These are phyloP conservation scores for Capsella bursapastoris DNA, from an alignment of 345 rosid genomes.

Conservation along the genomic window DNA sequence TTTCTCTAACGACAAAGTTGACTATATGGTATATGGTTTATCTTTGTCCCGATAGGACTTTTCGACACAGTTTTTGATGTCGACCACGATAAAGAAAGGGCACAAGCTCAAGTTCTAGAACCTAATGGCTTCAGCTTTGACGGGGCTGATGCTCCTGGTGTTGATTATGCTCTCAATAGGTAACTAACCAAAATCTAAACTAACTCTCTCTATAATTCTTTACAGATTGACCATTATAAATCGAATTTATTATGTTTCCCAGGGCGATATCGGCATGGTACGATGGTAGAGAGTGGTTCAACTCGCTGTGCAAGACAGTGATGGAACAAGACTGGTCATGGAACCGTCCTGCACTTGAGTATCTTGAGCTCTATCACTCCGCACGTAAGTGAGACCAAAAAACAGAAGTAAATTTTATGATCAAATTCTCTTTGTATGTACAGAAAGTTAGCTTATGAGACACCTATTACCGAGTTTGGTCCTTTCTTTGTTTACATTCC, in stretches of 20 bases:
- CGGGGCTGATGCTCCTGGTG: slow-evolving; percentile 81
- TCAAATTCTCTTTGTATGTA: slow-evolving; percentile 19
- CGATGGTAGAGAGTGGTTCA: slow-evolving; percentile 75
- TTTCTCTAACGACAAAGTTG: slow-evolving; percentile 20
- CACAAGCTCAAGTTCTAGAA: slow-evolving; percentile 77
- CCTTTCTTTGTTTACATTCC: slow-evolving; percentile 20
- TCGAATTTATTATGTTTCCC: slow-evolving; percentile 9
- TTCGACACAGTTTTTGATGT: slow-evolving; percentile 92
- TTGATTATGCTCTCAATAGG: slow-evolving; percentile 89
- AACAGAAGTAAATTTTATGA: background rate
- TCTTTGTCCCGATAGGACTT: slow-evolving; percentile 58
- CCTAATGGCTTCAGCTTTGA: slow-evolving; percentile 94
- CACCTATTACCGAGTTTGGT: slow-evolving; percentile 21
- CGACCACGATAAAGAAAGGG: slow-evolving; percentile 85
- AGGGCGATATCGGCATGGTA: slow-evolving; percentile 91
- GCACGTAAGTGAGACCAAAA: slow-evolving; percentile 60
- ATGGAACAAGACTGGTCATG: slow-evolving; percentile 99
- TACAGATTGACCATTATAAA: background rate
- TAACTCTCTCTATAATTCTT: background rate
- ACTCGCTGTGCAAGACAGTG: slow-evolving; percentile 71
- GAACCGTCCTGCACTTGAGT: slow-evolving; percentile 97
- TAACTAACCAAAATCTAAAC: slow-evolving; percentile 34
- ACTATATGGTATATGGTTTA: background rate
- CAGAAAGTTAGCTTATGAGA: slow-evolving; percentile 24
- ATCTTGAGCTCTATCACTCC: slow-evolving; percentile 90